These are phyloP conservation scores for Hypocrella siamensis DNA, from an alignment of 2,329 filamentous ascomycete genomes.

Conservation along the genomic window DNA sequence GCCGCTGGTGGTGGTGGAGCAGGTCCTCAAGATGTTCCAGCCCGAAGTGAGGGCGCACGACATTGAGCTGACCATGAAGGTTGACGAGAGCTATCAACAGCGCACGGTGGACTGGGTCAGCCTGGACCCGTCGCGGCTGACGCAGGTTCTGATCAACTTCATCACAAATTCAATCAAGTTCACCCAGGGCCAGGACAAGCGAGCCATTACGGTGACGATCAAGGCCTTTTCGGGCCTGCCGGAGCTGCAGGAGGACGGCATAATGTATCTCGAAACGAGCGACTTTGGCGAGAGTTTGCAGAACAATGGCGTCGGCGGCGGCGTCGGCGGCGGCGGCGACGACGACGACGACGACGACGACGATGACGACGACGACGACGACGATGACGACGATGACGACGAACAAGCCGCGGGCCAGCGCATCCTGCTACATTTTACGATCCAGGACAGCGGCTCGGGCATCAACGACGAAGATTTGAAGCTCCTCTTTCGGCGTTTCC, in stretches of 20 bases:
- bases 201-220: conserved; percentile 46
- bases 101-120: conserved; percentile 55
- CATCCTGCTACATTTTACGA: conserved; percentile 43
- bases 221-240: conserved; percentile 41
- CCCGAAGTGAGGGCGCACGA: conserved; percentile 55
- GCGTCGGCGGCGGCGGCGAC: too few relatives aligned
- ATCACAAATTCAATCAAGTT: conserved; percentile 53
- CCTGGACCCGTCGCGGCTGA: conserved; percentile 57
- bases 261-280: conserved; percentile 30
- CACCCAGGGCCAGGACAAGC: conserved; percentile 40
- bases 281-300: conserved; percentile 7
- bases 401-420: conserved; percentile 22
- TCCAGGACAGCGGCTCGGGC: conserved; percentile 53
- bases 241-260: conserved; percentile 20
- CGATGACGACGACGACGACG: too few relatives aligned
- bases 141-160: conserved; percentile 62
- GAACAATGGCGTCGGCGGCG: too few relatives aligned
- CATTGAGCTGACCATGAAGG: conserved; percentile 52
- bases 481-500: conserved; percentile 51
- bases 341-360: too few relatives aligned
- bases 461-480: conserved; percentile 48
- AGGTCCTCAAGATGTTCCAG: conserved; percentile 65
- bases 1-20: conserved; percentile 46
- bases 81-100: conserved; percentile 50
- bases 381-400: neutral